A percentile compares a stretch with the other conserved stretches of the same genome.
Evolutionary conservation across 306 rosid species (phyloP).

Genomic region (Cajanus cajan): DNA sequence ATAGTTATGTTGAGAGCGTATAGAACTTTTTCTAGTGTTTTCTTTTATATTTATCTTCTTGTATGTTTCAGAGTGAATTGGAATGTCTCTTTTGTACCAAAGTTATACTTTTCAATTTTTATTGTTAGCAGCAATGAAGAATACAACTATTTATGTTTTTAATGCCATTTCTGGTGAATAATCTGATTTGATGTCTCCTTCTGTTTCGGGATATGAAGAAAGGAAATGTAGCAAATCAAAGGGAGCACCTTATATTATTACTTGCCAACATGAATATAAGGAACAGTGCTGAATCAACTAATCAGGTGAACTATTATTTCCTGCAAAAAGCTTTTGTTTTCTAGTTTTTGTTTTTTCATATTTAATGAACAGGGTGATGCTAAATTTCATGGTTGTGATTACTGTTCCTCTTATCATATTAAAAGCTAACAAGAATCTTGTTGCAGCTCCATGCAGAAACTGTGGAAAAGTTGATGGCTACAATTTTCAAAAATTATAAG

Average conservation of each 20-base stretch:
- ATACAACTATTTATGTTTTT: neutral
- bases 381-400: neutral
- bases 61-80: neutral
- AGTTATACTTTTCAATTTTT: neutral
- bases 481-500: constrained; percentile 71
- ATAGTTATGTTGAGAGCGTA: neutral
- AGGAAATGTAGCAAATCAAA: constrained; percentile 95
- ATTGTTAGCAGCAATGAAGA: neutral
- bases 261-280: constrained; percentile 80
- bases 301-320: constrained; percentile 46
- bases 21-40: neutral
- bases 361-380: neutral
- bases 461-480: constrained; percentile 43
- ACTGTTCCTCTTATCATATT: neutral
- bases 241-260: constrained; percentile 86
- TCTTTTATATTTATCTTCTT: no score
- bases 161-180: neutral
- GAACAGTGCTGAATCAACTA: constrained; percentile 33
- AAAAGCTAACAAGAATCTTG: constrained; percentile 37
- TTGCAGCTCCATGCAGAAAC: constrained; percentile 71
- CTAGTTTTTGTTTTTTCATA: constrained; percentile 1
- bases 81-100: neutral
- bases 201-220: constrained; percentile 58
- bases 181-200: constrained; percentile 29
- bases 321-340: constrained; percentile 10